phyloP scores from a whole-genome alignment of 805 yeast genomes.

The Candida sanyiensis region DNA sequence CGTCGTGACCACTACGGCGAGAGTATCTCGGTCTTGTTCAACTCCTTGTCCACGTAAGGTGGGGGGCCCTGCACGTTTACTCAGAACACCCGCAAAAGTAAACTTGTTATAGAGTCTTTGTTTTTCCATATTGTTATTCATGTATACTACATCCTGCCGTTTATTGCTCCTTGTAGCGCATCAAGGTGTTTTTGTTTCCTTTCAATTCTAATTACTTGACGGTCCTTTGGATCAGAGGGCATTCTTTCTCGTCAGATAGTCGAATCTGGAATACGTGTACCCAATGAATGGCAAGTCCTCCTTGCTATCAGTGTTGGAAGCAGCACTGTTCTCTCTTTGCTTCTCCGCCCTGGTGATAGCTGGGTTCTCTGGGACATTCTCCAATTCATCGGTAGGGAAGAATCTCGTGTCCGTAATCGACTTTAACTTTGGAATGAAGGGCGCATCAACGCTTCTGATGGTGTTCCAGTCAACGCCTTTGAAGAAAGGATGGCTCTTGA shows the following conservation, averaged over 20 bases:
- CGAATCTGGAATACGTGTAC: conserved; percentile 92
- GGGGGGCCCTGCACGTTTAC: no score
- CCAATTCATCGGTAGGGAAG: conserved; percentile 96
- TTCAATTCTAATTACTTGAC: no score
- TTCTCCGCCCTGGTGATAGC: conserved; percentile 61
- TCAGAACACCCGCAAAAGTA: no score
- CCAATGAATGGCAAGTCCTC: conserved; percentile 97
- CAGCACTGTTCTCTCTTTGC: conserved; percentile 48
- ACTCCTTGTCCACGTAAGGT: conserved; percentile 63
- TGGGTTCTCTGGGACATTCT: conserved; percentile 90
- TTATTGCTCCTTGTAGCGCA: no score
- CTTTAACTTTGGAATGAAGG: conserved; percentile 89
- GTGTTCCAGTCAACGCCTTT: conserved; percentile 78
- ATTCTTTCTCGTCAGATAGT: conserved; percentile 77
- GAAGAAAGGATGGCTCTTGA: conserved; percentile 70
- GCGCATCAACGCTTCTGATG: conserved; percentile 73
- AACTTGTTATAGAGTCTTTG: no score
- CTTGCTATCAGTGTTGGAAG: conserved; percentile 44
- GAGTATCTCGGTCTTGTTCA: conserved; percentile 87
- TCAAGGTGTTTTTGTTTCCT: no score
- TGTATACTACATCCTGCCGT: no score
- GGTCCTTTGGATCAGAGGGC: no score
- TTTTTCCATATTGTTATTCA: no score
- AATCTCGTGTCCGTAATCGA: conserved; percentile 94
- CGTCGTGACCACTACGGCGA: conserved; percentile 99